Evolutionary conservation across 352 stramenopile genomes (phyloP).

Genomic region (Pelagophyceae sp.): DNA sequence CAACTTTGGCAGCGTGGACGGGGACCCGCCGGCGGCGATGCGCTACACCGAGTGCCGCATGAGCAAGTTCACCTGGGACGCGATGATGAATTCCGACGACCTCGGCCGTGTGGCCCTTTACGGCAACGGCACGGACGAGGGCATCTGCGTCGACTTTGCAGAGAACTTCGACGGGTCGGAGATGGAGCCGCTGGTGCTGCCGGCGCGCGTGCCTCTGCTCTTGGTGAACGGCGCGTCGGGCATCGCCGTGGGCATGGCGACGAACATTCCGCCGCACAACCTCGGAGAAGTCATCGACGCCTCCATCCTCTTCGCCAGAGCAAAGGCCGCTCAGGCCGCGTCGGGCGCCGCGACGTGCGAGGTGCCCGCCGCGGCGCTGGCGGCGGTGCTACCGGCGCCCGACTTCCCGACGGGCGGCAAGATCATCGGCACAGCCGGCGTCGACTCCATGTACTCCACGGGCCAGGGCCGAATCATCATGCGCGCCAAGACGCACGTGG

Average conservation of each 20-base stretch:
- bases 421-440: slow-evolving; percentile 59
- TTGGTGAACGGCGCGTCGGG: slow-evolving; percentile 59
- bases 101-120: slow-evolving; percentile 45
- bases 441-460: slow-evolving; percentile 55
- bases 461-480: slow-evolving; percentile 60
- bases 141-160: not conserved
- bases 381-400: slow-evolving; percentile 51
- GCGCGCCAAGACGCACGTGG: slow-evolving; percentile 57
- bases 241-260: slow-evolving; percentile 67
- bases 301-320: slow-evolving; percentile 44
- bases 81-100: slow-evolving; percentile 57
- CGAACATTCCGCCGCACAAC: slow-evolving; percentile 69
- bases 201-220: slow-evolving; percentile 52
- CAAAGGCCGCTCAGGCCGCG: slow-evolving; percentile 33
- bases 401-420: slow-evolving; percentile 62
- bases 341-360: not conserved
- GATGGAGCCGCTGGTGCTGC: slow-evolving; percentile 58
- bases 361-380: slow-evolving; percentile 49
- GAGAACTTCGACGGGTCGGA: slow-evolving; percentile 43
- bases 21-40: slow-evolving; percentile 65
- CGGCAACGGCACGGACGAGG: not conserved
- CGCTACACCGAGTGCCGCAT: slow-evolving; percentile 68
- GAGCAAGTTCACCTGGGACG: slow-evolving; percentile 47
- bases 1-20: slow-evolving; percentile 68
- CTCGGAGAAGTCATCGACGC: slow-evolving; percentile 56